Conservation (phyloP, 805 yeast species). For the Metschnikowia lunata region DNA sequence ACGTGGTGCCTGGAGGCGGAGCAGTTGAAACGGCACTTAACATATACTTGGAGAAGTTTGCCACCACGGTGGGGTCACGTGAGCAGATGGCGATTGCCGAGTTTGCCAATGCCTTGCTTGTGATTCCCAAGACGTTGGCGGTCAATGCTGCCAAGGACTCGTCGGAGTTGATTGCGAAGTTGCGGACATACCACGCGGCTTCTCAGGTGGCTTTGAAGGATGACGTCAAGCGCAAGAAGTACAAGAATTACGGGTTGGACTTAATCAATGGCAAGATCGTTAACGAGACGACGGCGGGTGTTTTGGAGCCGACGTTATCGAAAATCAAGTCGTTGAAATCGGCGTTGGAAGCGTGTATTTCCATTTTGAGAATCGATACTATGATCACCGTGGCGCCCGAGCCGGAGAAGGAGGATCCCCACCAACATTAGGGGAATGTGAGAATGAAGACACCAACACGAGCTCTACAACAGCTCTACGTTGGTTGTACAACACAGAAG, state of each 20-base stretch:
- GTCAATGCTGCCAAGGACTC: slow-evolving; percentile 98
- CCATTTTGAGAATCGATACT: slow-evolving; percentile 95
- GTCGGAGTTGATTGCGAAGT: slow-evolving; percentile 87
- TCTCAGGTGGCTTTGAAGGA: slow-evolving; percentile 80
- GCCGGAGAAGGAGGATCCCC: slow-evolving; percentile 86
- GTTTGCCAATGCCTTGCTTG: slow-evolving; percentile 83
- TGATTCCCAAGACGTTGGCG: slow-evolving; percentile 95
- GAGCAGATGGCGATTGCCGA: slow-evolving; percentile 98
- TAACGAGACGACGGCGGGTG: slow-evolving; percentile 80
- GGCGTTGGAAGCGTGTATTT: slow-evolving; percentile 97
- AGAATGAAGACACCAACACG: no score
- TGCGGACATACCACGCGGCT: slow-evolving; percentile 95
- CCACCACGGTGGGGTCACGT: slow-evolving; percentile 95
- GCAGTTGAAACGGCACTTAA: slow-evolving; percentile 97
- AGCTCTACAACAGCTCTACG: no score
- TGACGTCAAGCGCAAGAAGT: slow-evolving; percentile 80
- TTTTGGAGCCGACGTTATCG: slow-evolving; percentile 91
- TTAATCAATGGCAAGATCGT: slow-evolving; percentile 87
- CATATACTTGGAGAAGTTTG: slow-evolving; percentile 92
- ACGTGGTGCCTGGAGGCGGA: slow-evolving; percentile 98
- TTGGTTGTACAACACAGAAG: no score
- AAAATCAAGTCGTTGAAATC: slow-evolving; percentile 90
- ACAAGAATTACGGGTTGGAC: slow-evolving; percentile 90
- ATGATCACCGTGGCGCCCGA: slow-evolving; percentile 98
- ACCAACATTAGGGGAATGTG: slow-evolving; percentile 52